Percentiles rank a stretch among this genome's conserved stretches.
phyloP scores from a whole-genome alignment of 2,329 filamentous ascomycete genomes.

The Aspergillus cejpii region DNA sequence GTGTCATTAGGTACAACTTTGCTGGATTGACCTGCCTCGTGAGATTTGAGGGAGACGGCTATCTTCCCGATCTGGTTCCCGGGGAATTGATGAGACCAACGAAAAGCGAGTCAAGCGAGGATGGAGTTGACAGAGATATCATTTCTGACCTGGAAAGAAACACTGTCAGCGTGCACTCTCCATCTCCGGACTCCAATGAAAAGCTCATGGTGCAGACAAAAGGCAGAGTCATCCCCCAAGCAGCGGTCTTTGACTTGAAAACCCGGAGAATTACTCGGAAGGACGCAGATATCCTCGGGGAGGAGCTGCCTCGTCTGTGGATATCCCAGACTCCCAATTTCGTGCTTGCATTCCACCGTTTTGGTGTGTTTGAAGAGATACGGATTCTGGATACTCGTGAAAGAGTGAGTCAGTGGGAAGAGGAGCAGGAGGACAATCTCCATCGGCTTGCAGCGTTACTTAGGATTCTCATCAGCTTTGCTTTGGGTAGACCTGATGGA shows the following conservation, averaged over 20 bases:
- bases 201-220: conserved; percentile 19
- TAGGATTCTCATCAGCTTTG: conserved; percentile 19
- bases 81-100: not conserved
- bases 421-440: conserved; percentile 26
- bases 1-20: conserved; percentile 55
- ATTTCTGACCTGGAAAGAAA: conserved; percentile 1
- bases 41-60: conserved; percentile 56
- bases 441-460: conserved; percentile 16
- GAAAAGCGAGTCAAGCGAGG: not conserved
- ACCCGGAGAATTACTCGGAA: conserved; percentile 39
- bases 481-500: conserved; percentile 12
- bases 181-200: not conserved
- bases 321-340: conserved; percentile 48
- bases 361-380: conserved; percentile 41
- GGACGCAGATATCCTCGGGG: conserved; percentile 32
- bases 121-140: conserved; percentile 1
- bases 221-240: conserved; percentile 33
- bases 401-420: conserved; percentile 41
- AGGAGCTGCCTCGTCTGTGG: conserved; percentile 46
- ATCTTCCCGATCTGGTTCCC: conserved; percentile 28
- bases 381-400: conserved; percentile 34
- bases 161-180: not conserved
- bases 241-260: conserved; percentile 49
- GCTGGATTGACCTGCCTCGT: conserved; percentile 48
- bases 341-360: conserved; percentile 46